Evolutionary conservation across 768 basidiomycete species (phyloP), one percentile per base, ranked within the genome.

Genomic region (Pleurotus pulmonarius): DNA sequence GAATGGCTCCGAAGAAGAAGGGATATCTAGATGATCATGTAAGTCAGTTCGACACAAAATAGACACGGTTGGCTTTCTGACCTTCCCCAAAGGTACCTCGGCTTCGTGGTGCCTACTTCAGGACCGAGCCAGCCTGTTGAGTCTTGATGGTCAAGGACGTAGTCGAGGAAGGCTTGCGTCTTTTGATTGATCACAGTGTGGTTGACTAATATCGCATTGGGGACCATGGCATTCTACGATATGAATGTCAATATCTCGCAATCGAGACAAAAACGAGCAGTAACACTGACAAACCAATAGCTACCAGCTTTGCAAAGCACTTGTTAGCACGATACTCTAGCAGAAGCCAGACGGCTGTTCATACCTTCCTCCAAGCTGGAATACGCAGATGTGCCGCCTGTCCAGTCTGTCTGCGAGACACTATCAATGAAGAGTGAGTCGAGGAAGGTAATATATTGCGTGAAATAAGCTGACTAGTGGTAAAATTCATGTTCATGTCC

Each of bases 1-100:
- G 81, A 25, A 82, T 82, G 2, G 80, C 82, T 12, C 81, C 81
- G 58, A 83, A 80, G 64, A 83, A 74, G 69, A 82, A 83, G 0
- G 82, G 81, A 58, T 82, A 82, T 55, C 80, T 78, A n/a, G 8
- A 11, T 43, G 48, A 5, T 16, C 6, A 6, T 2, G 3, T 16
- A 39, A 3, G 16, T 55, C 29, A 46, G 24, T 55, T 22, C 3
- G 45, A 46, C 4, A n/a, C 20, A 9, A 9, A 38, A 11, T 8
- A 18, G 25, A 22, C 38, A 37, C 8, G 4, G 7, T 16, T 2
- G 18, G 11, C 16, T 11, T 3, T 52, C 65, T 11, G 51, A 78
- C 75, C 80, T 72, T 55, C 81, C 81, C 82, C 81, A 82, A 4
- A 83, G 65, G 57, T 76, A 81, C 6, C 79, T 72, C 20, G 82